Evolutionary conservation across 2,329 filamentous ascomycete genomes (phyloP).

Genomic region (Cryphonectria radicalis): DNA sequence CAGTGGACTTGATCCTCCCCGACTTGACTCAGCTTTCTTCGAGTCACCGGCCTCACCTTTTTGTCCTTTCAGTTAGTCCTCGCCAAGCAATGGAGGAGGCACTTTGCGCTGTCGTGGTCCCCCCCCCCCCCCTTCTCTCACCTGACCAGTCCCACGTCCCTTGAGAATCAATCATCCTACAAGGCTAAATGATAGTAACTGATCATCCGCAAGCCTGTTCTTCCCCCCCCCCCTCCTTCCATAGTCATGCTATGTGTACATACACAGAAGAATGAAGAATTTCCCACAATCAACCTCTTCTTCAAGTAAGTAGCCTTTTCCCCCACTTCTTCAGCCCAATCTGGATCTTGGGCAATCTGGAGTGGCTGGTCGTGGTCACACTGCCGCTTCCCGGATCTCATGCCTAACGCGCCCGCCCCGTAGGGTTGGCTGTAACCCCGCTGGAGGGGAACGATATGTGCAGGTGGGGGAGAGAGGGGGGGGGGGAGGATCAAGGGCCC

Average conservation of each 20-base stretch:
- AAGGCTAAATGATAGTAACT: neutral
- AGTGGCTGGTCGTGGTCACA: conserved; percentile 4
- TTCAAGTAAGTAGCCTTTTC: neutral
- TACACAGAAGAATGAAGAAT: no score
- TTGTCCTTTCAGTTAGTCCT: neutral
- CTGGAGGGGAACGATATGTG: neutral
- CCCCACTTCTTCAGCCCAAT: neutral
- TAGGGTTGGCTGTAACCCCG: conserved; percentile 4
- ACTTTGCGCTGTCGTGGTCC: neutral
- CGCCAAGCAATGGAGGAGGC: neutral
- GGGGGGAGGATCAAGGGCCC: no score
- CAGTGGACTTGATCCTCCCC: neutral
- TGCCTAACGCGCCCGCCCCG: neutral
- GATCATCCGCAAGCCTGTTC: neutral
- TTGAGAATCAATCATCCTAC: neutral
- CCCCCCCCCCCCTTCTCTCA: neutral
- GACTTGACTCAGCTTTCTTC: neutral
- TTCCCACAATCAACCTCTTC: neutral
- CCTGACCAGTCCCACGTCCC: neutral
- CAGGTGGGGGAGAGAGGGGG: conserved; percentile 1
- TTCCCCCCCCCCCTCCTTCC: no score
- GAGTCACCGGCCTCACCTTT: neutral
- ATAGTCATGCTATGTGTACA: neutral
- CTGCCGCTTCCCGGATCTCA: conserved; percentile 8
- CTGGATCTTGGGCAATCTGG: neutral